phyloP scores from a whole-genome alignment of 139 green algal species.

The Medakamo hakoo region DNA sequence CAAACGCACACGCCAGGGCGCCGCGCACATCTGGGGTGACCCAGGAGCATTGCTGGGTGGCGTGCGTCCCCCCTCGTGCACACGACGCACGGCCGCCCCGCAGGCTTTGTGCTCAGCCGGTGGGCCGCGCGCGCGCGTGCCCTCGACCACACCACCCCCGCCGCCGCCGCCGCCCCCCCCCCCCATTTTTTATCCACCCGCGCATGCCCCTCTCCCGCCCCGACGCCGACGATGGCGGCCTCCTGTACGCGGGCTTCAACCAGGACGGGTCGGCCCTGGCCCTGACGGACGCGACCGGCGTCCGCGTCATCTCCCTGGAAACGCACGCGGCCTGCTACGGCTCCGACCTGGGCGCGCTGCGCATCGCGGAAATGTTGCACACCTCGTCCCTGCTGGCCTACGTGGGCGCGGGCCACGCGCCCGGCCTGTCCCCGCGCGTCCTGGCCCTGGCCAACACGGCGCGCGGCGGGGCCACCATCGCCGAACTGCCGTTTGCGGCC shows the following conservation, averaged over 20 bases:
- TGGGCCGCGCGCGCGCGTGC: no score
- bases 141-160: no score
- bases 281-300: background rate
- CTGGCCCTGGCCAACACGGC: background rate
- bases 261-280: background rate
- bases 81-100: no score
- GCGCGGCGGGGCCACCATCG: background rate
- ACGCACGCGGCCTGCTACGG: background rate
- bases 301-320: background rate
- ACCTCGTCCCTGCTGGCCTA: background rate
- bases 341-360: background rate
- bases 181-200: no score
- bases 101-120: no score
- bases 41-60: no score
- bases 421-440: background rate
- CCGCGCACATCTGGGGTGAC: no score
- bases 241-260: background rate
- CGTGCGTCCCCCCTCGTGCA: no score
- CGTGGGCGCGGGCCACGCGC: background rate
- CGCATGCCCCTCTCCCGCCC: background rate
- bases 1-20: no score
- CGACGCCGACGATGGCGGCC: background rate
- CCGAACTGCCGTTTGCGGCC: background rate
- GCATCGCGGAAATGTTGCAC: background rate
- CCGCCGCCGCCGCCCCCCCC: no score